These are phyloP conservation scores for Umbelopsis sp. DNA, from an alignment of 371 early-diverging fungal species.

Conservation along the genomic window DNA sequence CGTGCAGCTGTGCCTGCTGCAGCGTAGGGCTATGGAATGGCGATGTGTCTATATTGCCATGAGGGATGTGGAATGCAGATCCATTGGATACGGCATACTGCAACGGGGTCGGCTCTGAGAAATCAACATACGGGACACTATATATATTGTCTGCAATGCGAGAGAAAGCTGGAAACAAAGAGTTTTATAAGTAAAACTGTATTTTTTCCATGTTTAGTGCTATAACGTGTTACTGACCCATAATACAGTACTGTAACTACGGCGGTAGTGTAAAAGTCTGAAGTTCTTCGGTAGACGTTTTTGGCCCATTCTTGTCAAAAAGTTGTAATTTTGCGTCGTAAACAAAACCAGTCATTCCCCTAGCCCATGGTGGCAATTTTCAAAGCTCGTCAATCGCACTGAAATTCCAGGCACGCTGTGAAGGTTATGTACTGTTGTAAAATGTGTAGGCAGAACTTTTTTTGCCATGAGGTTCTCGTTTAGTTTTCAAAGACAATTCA, in stretches of 20 bases:
- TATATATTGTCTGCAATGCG: constrained; percentile 14
- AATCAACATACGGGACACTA: constrained; percentile 17
- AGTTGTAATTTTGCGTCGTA: neutral
- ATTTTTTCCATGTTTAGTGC: constrained; percentile 17
- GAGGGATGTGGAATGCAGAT: constrained; percentile 11
- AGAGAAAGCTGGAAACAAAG: constrained; percentile 9
- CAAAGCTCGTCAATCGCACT: no score
- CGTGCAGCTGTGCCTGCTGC: constrained; percentile 15
- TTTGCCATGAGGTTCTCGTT: no score
- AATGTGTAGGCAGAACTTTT: no score
- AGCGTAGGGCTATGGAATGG: constrained; percentile 16
- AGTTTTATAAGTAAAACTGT: neutral
- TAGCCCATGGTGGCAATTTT: no score
- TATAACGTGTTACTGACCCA: constrained; percentile 13
- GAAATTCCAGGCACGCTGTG: no score
- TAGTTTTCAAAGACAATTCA: no score
- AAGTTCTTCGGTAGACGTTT: neutral
- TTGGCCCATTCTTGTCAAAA: neutral
- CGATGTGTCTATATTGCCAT: neutral
- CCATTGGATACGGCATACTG: constrained; percentile 16
- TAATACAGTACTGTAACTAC: constrained; percentile 17
- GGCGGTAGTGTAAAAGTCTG: constrained; percentile 10
- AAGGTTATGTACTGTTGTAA: no score
- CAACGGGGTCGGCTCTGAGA: constrained; percentile 7
- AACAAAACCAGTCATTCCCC: neutral